Evolutionary conservation across 139 green algal species (phyloP), one percentile per base, ranked within the genome.

Genomic region (Astrephomene gubernaculifera): DNA sequence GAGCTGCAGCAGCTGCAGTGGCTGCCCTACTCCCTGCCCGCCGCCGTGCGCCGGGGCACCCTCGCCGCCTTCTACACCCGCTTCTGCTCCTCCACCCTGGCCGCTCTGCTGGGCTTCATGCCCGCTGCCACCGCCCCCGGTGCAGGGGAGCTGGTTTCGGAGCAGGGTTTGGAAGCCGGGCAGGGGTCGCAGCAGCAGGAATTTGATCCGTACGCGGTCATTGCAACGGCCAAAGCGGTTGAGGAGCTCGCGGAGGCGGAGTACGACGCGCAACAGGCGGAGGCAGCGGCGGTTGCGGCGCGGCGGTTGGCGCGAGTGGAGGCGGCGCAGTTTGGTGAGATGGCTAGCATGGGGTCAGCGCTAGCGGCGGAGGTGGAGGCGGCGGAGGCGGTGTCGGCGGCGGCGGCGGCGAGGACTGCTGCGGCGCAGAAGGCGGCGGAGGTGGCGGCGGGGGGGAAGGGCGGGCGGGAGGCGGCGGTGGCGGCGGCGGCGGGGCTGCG

Each of bases 1-100:
- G 76, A 83, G 60, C 39, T 83, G 29, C 9, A 27, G 14, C 24
- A 83, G 76, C 61, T 83, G 60, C 76, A 83, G 39, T 83, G 76
- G 76, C 9, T n/a, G 60, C 76, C 76, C 38, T 65, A 71, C 54
- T 38, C 74, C 25, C 35, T 71, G 27, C 74, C 74, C 38, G 27
- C 61, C 25, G 38, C 2, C 27, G 74, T 71, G 36, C 74, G 74
- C 19, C 57, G 60, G n/a, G 74, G 57, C 27, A 57, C 74, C 38
- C 53, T 82, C 25, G 38, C 27, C 38, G 2, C 24, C 10, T 82
- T 82, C 36, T 82, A 33, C 19, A 14, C 19, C 0, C 2, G n/a
- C n/a, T 82, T 82, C 36, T 35, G 73, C 53, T 35, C 35, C n/a
- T n/a, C n/a, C n/a, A n/a, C n/a, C n/a, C n/a, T n/a, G n/a, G n/a